Evolutionary conservation across 108 stramenopile species (phyloP).

Genomic region (Schizochytrium sp.): DNA sequence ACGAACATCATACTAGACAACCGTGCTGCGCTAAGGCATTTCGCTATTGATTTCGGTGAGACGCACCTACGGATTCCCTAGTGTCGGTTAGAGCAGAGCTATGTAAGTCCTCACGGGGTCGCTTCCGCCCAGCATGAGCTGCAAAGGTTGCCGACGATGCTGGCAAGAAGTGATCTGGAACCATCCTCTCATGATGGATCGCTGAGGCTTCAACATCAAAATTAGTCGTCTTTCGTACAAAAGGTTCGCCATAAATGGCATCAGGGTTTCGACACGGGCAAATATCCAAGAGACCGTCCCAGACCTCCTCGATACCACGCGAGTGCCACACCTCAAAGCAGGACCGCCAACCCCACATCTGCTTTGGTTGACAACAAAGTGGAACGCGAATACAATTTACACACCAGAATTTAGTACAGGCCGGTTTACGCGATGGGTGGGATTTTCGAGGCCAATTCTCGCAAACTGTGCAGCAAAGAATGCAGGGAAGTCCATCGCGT

Average conservation of each 20-base stretch:
- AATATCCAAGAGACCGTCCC: neutral
- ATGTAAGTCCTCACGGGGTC: too few species aligned
- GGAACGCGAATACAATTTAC: constrained; percentile 1
- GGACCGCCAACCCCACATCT: constrained; percentile 37
- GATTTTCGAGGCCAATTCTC: neutral
- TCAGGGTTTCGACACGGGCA: neutral
- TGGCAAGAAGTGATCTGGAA: too few species aligned
- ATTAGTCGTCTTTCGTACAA: neutral
- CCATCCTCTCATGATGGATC: too few species aligned
- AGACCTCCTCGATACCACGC: neutral
- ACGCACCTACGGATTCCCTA: too few species aligned
- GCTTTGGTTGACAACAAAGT: constrained; percentile 6
- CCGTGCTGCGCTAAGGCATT: too few species aligned
- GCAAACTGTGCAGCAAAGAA: neutral
- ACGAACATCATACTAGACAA: too few species aligned
- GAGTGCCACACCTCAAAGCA: constrained; percentile 48
- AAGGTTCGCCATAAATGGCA: neutral
- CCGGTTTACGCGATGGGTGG: neutral
- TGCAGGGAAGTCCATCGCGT: neutral
- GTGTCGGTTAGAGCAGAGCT: too few species aligned
- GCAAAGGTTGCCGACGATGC: too few species aligned
- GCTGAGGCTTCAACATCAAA: too few species aligned
- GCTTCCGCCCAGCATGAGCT: too few species aligned
- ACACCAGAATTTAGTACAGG: constrained; percentile 29
- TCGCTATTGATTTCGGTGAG: too few species aligned